Evolutionary conservation across 23 red algal species (phyloP), one percentile per base, ranked within the genome.

Genomic region (Gracilariopsis chorda): DNA sequence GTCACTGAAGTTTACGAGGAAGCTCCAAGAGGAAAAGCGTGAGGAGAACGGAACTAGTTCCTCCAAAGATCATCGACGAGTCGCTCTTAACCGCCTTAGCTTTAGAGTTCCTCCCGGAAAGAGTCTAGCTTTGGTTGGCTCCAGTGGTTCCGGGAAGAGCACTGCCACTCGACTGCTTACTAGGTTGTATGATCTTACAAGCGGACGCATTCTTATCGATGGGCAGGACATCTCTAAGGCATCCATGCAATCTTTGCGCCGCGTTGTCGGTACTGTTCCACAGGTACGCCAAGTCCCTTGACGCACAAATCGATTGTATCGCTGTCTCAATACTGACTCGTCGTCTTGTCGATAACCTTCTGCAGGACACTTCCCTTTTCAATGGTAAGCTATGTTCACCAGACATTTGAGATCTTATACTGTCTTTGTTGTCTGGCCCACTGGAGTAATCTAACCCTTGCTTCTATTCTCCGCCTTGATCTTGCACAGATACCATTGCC

Each of bases 131-230:
- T 59, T 99, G 42, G 94, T 99, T 3, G 97, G 97, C 1, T 75
- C 90, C 6, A 96, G 87, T 43, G 97, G 97, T 24, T 95, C 92
- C 19, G 97, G 97, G 14, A 99, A 99, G 49, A 92, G 87, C 59
- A 96, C 97, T 45, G 89, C 72, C 41, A 88, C 95, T 1, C 51
- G 90, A 23, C 74, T 96, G 4, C 55, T 99, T 33, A 94, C 58
- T 68, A 83, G 97, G 9, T 42, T 99, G 11, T 99, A 99, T 61
- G 97, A 99, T 86, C 43, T 84, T 39, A 83, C 51, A 6, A 56
- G 67, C 10, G 97, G 97, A 39, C 62, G 90, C 20, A 99, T 99
- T 56, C 59, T 83, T 30, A 94, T 99, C 80, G 97, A 99, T 68
- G 97, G 93, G 27, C 97, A 99, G 63, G 81, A 95, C 51, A 95